Evolutionary conservation across 2,329 filamentous ascomycete species (phyloP).

Genomic region (Alternaria burnsii): DNA sequence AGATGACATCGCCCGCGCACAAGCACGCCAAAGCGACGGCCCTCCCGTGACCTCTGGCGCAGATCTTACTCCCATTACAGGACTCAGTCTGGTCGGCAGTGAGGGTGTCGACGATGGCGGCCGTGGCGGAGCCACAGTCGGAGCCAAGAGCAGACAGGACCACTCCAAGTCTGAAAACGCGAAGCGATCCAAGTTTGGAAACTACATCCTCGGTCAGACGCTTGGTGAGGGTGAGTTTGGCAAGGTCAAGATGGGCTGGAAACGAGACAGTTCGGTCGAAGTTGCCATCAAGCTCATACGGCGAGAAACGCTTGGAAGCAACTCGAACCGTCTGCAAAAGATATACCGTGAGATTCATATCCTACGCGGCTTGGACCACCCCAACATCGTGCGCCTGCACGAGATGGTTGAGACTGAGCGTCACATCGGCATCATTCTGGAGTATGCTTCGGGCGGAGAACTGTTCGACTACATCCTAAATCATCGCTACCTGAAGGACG

Average conservation of each 20-base stretch:
- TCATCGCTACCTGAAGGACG: conserved; percentile 94
- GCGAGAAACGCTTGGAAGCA: conserved; percentile 85
- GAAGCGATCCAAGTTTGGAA: conserved; percentile 90
- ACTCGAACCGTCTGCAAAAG: conserved; percentile 89
- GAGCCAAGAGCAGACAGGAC: conserved; percentile 64
- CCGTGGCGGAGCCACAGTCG: conserved; percentile 52
- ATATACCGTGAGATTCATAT: conserved; percentile 98
- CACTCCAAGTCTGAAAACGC: conserved; percentile 61
- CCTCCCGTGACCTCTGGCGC: conserved; percentile 54
- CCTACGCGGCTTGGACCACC: conserved; percentile 84
- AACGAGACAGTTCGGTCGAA: conserved; percentile 88
- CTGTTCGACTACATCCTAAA: conserved; percentile 98
- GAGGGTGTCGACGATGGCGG: conserved; percentile 61
- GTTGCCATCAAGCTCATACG: conserved; percentile 98
- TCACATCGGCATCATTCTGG: conserved; percentile 97
- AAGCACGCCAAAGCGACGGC: conserved; percentile 72
- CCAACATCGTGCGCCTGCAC: conserved; percentile 95
- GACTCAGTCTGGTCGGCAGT: conserved; percentile 59
- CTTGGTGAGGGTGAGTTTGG: conserved; percentile 98
- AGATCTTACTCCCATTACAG: conserved; percentile 57
- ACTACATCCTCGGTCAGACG: conserved; percentile 94
- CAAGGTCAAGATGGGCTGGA: conserved; percentile 99
- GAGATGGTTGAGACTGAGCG: conserved; percentile 99
- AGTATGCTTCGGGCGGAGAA: conserved; percentile 97
- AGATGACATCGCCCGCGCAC: conserved; percentile 75